phyloP scores from a whole-genome alignment of 441 rosid species.

The Bocquillonia castaneifolia region DNA sequence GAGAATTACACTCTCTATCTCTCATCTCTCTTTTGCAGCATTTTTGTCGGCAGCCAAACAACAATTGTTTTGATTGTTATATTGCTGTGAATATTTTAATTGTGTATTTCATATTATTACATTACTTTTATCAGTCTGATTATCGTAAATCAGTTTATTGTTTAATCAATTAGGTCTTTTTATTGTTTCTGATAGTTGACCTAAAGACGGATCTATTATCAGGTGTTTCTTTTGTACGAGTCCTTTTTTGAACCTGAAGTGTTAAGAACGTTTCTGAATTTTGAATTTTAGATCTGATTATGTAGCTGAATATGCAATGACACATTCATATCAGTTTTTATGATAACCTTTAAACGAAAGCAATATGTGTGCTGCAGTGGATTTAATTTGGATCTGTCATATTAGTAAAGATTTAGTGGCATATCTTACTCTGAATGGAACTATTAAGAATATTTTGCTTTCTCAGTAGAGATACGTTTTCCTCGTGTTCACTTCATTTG shows the following conservation, averaged over 20 bases:
- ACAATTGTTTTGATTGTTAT: background rate
- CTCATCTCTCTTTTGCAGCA: background rate
- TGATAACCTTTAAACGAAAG: background rate
- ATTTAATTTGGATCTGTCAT: background rate
- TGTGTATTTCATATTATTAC: background rate
- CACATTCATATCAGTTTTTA: no score
- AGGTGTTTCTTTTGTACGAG: background rate
- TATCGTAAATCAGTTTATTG: background rate
- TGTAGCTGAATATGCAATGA: background rate
- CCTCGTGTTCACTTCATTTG: no score
- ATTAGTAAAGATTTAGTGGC: background rate
- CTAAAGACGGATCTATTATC: no score
- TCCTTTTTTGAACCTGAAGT: background rate
- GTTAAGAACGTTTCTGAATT: background rate
- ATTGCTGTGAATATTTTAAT: background rate
- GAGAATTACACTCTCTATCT: background rate
- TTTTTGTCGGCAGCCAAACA: background rate
- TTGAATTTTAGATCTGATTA: background rate
- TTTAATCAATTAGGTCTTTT: background rate
- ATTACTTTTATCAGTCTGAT: background rate
- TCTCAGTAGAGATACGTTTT: no score
- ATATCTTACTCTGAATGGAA: background rate
- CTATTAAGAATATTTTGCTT: background rate
- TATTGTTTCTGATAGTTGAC: no score
- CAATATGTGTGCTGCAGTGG: background rate